These are phyloP conservation scores for Prunus yedoensis DNA, from an alignment of 331 rosid species.

Conservation along the genomic window DNA sequence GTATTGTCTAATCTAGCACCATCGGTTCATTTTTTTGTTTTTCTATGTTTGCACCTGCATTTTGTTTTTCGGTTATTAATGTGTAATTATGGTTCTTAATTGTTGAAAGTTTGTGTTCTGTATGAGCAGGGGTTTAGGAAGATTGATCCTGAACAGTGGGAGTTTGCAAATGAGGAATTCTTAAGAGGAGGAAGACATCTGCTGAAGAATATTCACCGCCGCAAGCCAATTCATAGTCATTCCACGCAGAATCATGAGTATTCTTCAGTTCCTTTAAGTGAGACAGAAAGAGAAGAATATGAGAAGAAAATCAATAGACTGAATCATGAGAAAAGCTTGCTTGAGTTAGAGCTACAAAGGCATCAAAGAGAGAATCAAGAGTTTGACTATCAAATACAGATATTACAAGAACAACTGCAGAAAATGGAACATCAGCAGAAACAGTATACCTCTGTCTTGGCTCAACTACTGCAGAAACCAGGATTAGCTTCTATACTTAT, in stretches of 20 bases:
- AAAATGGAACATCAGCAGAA: slow-evolving; percentile 36
- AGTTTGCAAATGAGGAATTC: slow-evolving; percentile 52
- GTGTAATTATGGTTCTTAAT: neutral
- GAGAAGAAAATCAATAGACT: slow-evolving; percentile 35
- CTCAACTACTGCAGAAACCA: slow-evolving; percentile 27
- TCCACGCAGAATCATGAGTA: slow-evolving; percentile 28
- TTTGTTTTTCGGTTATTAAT: neutral
- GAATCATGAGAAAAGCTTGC: slow-evolving; percentile 26
- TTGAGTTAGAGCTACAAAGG: slow-evolving; percentile 31
- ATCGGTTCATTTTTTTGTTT: neutral
- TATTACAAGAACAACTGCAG: slow-evolving; percentile 24
- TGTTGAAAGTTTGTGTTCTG: neutral
- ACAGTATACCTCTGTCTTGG: slow-evolving; percentile 21
- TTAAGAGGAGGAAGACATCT: slow-evolving; percentile 48
- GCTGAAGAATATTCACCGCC: slow-evolving; percentile 40
- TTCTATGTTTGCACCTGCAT: neutral
- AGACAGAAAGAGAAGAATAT: slow-evolving; percentile 33
- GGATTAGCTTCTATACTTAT: slow-evolving; percentile 25
- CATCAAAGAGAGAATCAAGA: slow-evolving; percentile 33
- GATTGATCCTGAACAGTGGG: slow-evolving; percentile 56
- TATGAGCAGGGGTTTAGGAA: slow-evolving; percentile 47
- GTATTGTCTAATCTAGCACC: neutral
- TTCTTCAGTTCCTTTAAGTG: slow-evolving; percentile 33
- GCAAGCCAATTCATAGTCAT: slow-evolving; percentile 55
- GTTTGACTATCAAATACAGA: slow-evolving; percentile 26